Evolutionary conservation across 495 filamentous ascomycete genomes (phyloP), one percentile per base, ranked within the genome.

Genomic region (Penicillium mononematosum): DNA sequence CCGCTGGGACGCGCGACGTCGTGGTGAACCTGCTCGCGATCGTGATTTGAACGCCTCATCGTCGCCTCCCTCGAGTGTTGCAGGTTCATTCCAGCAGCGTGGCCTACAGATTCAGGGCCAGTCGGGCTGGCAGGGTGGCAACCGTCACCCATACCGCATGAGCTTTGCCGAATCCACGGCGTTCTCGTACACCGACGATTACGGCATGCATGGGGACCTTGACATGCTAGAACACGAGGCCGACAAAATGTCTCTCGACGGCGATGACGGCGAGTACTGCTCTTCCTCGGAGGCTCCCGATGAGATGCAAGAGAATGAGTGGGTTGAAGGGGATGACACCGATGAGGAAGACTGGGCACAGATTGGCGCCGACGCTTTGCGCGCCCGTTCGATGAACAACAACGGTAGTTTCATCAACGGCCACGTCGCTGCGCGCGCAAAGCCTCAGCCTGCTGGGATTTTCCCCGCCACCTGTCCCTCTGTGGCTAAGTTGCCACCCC

Each of bases 311-410:
- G 84, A 85, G 53, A 85, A 87, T 31, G 80, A 88, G 64, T 78
- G 79, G 63, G 83, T 88, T 66, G 84, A 90, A 53, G 87, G 88
- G 61, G 90, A 95, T 67, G 81, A 86, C 50, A 98, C 94, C n/a
- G 94, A 98, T 71, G 91, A 96, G 60, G 94, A 98, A 70, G 93
- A 98, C 75, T 96, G 92, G 92, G 91, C 90, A 20, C 85, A 87
- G 54, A 90, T 96, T 45, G 93, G 92, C 27, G 89, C 92, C 20
- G 90, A 86, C 20, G 87, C 91, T 45, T 81, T 96, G 57, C 86
- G 93, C 50, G 86, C 88, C 42, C 83, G 81, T 14, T 91, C 87
- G 42, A 81, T 87, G 52, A 77, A 71, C 56, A 65, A 55, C 27
- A 61, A 64, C 12, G 73, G 74, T 50, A 70, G 70, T 14, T 69